Evolutionary conservation across 139 green algal species (phyloP), one percentile per base, ranked within the genome.

Genomic region (Chlorokybus atmophyticus): DNA sequence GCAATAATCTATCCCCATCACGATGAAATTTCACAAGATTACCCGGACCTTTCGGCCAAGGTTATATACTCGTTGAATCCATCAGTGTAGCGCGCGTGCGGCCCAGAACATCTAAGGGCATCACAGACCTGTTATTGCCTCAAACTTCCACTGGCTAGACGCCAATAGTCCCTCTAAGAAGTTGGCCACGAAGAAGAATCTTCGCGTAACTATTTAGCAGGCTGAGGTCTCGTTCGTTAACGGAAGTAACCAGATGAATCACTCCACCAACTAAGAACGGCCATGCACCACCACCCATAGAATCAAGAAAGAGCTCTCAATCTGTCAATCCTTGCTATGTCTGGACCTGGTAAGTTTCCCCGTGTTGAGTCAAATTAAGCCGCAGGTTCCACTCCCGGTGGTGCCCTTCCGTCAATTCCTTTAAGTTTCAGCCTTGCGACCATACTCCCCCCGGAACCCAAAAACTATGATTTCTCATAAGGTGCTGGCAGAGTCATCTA

Each of bases 401-500:
- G 80, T 91, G 83, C 83, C 80, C 83, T 91, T 90, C 83, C 83
- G 83, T 92, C 82, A 92, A 92, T 88, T 92, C 82, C 83, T 93
- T 74, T 65, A 74, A 67, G 58, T 74, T 65, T n/a, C n/a, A n/a
- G 24, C 25, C 25, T 42, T 17, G 80, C 82, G 79, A 90, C 82
- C 82, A 93, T 93, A 93, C 82, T 90, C 81, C 84, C 84, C 82
- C 84, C 81, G 81, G 83, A 92, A 88, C 83, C 83, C 82, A 90
- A 90, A 90, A 83, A 89, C 84, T 93, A 87, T 91, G 84, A 94
- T 94, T 94, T 90, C 83, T 94, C 85, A 84, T 87, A 90, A 94
- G 85, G 85, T 94, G 85, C 85, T 86, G 82, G 82, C 75, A 75
- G 82, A 78, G 85, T 94, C 85, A 93, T 91, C 75, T 79, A 90